Percentiles rank a stretch among this genome's conserved stretches.
phyloP scores from a whole-genome alignment of 495 filamentous ascomycete species.

The Peziza echinospora region DNA sequence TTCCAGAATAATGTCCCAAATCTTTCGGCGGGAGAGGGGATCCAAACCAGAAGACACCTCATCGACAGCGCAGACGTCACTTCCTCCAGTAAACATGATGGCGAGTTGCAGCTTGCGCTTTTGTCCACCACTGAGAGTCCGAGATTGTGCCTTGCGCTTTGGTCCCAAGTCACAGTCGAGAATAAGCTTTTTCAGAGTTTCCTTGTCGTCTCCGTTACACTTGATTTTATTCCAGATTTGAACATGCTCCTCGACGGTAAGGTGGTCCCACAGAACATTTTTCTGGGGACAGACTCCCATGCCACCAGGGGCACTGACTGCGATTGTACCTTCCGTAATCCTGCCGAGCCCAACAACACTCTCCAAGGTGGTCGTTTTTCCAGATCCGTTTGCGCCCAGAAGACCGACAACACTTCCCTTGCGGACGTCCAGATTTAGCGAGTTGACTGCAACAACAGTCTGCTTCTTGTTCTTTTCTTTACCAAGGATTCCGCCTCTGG shows the following conservation, averaged over 20 bases:
- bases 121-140: constrained; percentile 64
- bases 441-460: constrained; percentile 49
- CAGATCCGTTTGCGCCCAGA: constrained; percentile 67
- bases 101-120: constrained; percentile 77
- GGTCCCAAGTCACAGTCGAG: constrained; percentile 42
- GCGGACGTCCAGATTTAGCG: constrained; percentile 39
- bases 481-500: constrained; percentile 22
- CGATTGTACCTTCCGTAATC: constrained; percentile 25
- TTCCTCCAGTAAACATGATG: constrained; percentile 84
- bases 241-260: constrained; percentile 67
- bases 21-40: constrained; percentile 56
- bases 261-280: constrained; percentile 70
- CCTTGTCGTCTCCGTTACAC: constrained; percentile 30
- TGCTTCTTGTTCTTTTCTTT: constrained; percentile 29
- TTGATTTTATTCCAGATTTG: constrained; percentile 60
- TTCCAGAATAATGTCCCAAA: constrained; percentile 73
- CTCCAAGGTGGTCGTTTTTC: constrained; percentile 74
- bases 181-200: constrained; percentile 37
- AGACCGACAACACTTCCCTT: constrained; percentile 63
- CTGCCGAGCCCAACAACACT: constrained; percentile 59
- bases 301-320: constrained; percentile 45
- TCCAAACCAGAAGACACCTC: constrained; percentile 71
- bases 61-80: constrained; percentile 66
- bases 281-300: constrained; percentile 77
- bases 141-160: constrained; percentile 42